Base-by-base conservation (phyloP, 805 yeast species). In the Lachancea nothofagi region DNA sequence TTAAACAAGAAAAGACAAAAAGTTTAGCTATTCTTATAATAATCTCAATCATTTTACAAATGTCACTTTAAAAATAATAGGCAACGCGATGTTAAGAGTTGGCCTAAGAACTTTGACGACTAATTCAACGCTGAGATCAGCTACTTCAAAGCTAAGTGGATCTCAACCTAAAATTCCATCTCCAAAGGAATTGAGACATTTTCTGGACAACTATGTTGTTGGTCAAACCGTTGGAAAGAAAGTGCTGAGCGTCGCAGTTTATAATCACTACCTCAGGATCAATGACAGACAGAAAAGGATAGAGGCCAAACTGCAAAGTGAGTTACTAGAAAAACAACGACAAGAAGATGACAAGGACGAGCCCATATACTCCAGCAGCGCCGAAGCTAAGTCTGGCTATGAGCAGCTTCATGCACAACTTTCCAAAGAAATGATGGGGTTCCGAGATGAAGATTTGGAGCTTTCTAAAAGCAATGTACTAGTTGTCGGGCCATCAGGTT, bases 201-300 rank as follows among this genome's bases (percentile, higher is more conserved):
- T 61, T 45, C 55, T 77, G 12, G 81, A 77, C 48, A 64, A 64
- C 33, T 76, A 69, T 47, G 74, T 77, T 13, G 62, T 77, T 18
- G 82, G 81, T 0, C 83, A 77, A 54, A 74, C 72, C 1, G 64
- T 60, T 4, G 73, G 78, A 18, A 77, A 77, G 52, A 72, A 71
- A 48, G 72, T 75, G n/a, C 64, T 77, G 55, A 69, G 80, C 26
- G 83, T 77, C 7, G 80, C 80, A 1, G 78, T 77, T 0, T 77
- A 71, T 49, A 77, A 77, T 41, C 83, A 77, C 50, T 75, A 74
- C 43, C 46, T 75, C 29, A 61, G 80, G 40, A 60, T 70, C 25
- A 66, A 67, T 40, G 77, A 73, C 43, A 62, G 63, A 46, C 55
- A 62, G 12, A 56, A 50, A 32, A 61, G 59, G 34, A 38, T 52